phyloP scores from a whole-genome alignment of 768 basidiomycete species.

The Pisolithus microcarpus region DNA sequence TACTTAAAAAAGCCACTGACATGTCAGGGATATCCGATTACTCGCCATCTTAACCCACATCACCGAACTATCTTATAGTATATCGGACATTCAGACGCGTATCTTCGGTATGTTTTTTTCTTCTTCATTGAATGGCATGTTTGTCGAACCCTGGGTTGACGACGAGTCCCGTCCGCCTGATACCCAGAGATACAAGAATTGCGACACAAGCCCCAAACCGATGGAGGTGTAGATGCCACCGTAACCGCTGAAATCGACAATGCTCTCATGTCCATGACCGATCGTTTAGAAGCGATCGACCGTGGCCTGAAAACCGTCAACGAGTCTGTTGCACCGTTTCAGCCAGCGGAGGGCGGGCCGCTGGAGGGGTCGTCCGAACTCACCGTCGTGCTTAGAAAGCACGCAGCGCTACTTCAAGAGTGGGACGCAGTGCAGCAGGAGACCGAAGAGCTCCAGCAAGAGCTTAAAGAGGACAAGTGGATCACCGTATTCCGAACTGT shows the following conservation, averaged over 20 bases:
- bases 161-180: neutral
- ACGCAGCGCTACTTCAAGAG: constrained; percentile 61
- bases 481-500: constrained; percentile 91
- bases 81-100: constrained; percentile 86
- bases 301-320: constrained; percentile 65
- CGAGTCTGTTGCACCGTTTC: constrained; percentile 56
- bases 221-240: constrained; percentile 44
- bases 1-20: constrained; percentile 19
- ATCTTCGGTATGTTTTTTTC: constrained; percentile 60
- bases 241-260: constrained; percentile 73
- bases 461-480: constrained; percentile 97
- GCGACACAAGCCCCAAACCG: constrained; percentile 75
- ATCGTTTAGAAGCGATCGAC: constrained; percentile 66
- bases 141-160: constrained; percentile 7
- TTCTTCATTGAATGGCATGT: neutral
- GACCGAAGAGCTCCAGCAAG: constrained; percentile 76
- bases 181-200: constrained; percentile 82
- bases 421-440: constrained; percentile 81
- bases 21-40: constrained; percentile 60
- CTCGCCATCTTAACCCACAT: constrained; percentile 79
- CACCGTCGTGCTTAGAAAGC: constrained; percentile 57
- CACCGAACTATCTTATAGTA: constrained; percentile 78
- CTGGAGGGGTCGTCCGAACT: constrained; percentile 35
- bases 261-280: constrained; percentile 72
- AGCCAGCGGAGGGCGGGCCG: constrained; percentile 42